Evolutionary conservation across 2,329 filamentous ascomycete species (phyloP).

Genomic region (Alternaria ethzedia): DNA sequence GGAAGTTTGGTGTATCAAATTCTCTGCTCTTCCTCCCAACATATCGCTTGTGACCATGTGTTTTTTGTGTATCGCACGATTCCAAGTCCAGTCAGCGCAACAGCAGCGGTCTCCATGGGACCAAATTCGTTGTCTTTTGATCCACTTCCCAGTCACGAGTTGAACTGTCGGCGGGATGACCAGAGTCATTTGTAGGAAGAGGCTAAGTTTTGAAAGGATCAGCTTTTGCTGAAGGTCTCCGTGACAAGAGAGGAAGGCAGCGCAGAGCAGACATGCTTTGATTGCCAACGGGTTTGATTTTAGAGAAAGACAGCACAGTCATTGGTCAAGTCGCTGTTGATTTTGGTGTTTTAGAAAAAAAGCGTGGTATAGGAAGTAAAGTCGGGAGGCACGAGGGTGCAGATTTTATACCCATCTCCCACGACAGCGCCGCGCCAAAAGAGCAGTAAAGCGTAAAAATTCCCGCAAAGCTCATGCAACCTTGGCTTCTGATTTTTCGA

Average conservation of each 20-base stretch:
- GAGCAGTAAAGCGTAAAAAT: neutral
- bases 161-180: neutral
- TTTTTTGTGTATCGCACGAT: neutral
- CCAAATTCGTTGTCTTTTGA: neutral
- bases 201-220: no score
- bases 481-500: neutral
- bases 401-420: neutral
- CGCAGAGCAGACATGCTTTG: no score
- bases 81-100: neutral
- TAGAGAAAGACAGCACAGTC: neutral
- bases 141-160: no score
- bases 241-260: neutral
- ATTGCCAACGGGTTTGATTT: no score
- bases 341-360: neutral
- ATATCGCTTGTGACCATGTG: no score
- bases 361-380: neutral
- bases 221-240: neutral
- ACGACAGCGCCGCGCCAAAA: neutral
- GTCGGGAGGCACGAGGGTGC: no score
- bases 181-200: no score
- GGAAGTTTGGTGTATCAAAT: accelerated
- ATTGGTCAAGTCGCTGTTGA: no score
- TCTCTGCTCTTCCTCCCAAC: neutral
- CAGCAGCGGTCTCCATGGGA: neutral
- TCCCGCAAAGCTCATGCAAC: neutral